phyloP scores from a whole-genome alignment of 129 eudicot species.

The Gnaphalium uliginosum region DNA sequence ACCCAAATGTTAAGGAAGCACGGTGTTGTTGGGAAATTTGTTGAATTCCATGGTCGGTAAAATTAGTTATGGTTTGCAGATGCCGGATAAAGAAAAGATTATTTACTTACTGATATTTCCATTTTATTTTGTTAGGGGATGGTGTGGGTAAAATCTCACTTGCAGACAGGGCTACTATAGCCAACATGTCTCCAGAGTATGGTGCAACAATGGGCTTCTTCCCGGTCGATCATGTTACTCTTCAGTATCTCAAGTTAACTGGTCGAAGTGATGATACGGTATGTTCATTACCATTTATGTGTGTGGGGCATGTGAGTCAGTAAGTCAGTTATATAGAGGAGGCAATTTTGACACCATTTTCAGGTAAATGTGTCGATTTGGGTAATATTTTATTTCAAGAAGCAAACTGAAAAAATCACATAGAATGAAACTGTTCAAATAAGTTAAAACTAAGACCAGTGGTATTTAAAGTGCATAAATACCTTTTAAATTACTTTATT shows the following conservation, averaged over 20 bases:
- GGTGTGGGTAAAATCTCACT: constrained; percentile 89
- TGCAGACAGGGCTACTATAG: constrained; percentile 99
- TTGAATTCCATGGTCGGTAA: constrained; percentile 82
- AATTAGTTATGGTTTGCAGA: not conserved
- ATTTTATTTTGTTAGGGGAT: constrained; percentile 46
- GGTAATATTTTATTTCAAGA: not conserved
- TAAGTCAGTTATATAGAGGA: no score
- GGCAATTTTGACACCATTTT: not conserved
- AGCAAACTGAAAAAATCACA: not conserved
- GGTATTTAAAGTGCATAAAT: not conserved
- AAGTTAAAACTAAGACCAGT: no score
- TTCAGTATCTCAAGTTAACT: constrained; percentile 89
- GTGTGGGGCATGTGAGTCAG: not conserved
- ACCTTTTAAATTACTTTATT: not conserved
- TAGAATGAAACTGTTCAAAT: not conserved
- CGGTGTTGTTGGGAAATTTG: constrained; percentile 98
- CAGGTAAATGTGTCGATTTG: not conserved
- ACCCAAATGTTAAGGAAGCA: constrained; percentile 98
- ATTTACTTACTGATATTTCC: constrained; percentile 9
- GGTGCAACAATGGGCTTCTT: constrained; percentile 99
- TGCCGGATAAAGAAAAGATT: constrained; percentile 8
- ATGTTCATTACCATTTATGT: constrained; percentile 33
- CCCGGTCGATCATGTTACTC: constrained; percentile 98
- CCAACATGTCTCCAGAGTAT: constrained; percentile 98
- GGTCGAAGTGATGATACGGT: constrained; percentile 97